Evolutionary conservation across 345 rosid genomes (phyloP).

Genomic region (Salix purpurea): DNA sequence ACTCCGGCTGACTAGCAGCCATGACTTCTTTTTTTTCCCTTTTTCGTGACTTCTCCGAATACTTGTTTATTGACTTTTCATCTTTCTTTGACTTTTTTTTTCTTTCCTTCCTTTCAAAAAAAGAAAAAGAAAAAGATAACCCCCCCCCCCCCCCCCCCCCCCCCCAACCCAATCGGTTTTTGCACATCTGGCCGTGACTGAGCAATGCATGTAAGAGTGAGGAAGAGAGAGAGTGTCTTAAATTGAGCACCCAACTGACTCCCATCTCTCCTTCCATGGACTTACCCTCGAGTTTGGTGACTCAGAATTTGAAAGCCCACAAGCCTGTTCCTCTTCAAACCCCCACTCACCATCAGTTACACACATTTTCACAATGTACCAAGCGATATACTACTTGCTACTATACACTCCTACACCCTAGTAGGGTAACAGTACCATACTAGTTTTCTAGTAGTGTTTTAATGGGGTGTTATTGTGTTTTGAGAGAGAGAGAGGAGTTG

Average conservation of each 20-base stretch:
- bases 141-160: too few relatives aligned
- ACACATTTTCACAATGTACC: not conserved
- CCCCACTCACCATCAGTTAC: constrained; percentile 2
- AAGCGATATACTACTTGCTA: not conserved
- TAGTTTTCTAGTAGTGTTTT: not conserved
- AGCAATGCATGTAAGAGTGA: constrained; percentile 2
- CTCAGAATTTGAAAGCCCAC: constrained; percentile 4
- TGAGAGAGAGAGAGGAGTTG: not conserved
- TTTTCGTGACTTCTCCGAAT: not conserved
- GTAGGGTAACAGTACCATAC: not conserved
- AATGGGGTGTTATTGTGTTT: not conserved
- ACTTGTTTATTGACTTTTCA: not conserved
- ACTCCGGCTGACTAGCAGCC: not conserved
- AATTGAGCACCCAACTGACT: not conserved
- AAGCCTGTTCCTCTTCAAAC: not conserved
- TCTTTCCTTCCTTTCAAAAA: not conserved
- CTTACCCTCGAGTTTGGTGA: constrained; percentile 11
- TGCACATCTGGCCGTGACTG: not conserved
- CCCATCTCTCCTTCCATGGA: not conserved
- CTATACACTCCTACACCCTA: not conserved
- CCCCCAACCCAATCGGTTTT: not conserved
- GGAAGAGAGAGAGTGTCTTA: not conserved
- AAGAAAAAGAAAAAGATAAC: too few relatives aligned
- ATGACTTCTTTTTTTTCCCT: not conserved
- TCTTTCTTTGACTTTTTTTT: too few relatives aligned